phyloP scores from a whole-genome alignment of 345 rosid genomes.

The Streptanthus diversifolius region DNA sequence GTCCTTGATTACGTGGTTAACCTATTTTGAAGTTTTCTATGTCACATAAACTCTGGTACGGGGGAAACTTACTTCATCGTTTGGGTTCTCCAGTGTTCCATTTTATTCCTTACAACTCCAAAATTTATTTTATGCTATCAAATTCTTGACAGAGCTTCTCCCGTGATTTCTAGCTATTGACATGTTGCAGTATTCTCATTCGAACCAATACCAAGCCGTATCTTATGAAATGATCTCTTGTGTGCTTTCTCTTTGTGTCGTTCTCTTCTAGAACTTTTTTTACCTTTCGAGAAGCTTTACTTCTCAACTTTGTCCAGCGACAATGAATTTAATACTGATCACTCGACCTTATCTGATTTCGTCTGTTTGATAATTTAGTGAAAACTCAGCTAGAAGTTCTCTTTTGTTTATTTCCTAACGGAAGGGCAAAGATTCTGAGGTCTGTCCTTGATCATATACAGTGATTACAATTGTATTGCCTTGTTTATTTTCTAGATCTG shows the following conservation, averaged over 20 bases:
- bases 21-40: background rate
- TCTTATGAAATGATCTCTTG: background rate
- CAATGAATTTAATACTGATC: background rate
- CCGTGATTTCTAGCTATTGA: background rate
- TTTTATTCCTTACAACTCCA: background rate
- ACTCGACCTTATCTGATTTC: background rate
- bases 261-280: background rate
- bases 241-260: background rate
- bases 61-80: background rate
- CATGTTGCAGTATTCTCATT: background rate
- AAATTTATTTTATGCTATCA: background rate
- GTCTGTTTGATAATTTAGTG: background rate
- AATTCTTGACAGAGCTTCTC: background rate
- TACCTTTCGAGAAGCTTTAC: background rate
- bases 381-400: background rate
- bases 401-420: background rate
- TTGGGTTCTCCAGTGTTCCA: background rate
- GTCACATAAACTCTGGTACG: background rate
- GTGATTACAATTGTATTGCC: constrained; percentile 46
- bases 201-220: background rate
- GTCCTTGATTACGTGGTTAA: background rate
- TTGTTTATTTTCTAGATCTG: constrained; percentile 87
- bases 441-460: constrained; percentile 26
- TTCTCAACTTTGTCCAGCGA: background rate
- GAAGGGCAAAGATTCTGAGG: constrained; percentile 25